Conservation (phyloP, 306 rosid species). For the Dalbergia oliveri region DNA sequence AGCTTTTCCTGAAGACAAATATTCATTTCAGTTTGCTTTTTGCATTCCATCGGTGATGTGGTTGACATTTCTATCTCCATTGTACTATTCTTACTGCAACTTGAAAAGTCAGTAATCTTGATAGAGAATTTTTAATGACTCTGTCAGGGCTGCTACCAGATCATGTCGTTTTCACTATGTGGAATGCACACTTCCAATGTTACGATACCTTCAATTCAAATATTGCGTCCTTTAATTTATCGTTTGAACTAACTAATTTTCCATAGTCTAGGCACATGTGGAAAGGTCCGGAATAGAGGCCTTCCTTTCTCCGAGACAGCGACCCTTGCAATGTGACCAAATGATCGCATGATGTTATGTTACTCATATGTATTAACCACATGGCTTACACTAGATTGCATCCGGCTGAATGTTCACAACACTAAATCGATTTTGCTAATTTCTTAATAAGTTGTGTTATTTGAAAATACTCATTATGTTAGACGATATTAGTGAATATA, state of each 20-base stretch:
- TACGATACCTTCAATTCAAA: not conserved
- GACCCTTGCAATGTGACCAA: not conserved
- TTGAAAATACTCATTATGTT: too few species aligned
- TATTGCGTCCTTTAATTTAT: not conserved
- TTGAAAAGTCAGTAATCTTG: not conserved
- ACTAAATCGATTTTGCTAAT: too few species aligned
- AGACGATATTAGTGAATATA: too few species aligned
- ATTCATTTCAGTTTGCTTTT: constrained; percentile 23
- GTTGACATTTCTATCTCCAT: constrained; percentile 15
- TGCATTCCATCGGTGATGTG: not conserved
- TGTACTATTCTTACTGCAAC: not conserved
- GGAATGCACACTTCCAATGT: not conserved
- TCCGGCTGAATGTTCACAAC: too few species aligned
- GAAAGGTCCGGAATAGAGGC: not conserved
- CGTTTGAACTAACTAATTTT: not conserved
- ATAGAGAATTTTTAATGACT: not conserved
- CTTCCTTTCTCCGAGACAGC: constrained; percentile 19
- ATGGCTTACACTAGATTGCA: not conserved
- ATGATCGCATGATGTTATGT: not conserved
- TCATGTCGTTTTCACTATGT: not conserved
- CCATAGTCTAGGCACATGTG: not conserved
- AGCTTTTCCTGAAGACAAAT: not conserved
- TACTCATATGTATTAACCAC: not conserved
- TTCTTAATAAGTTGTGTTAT: too few species aligned
- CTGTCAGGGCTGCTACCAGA: not conserved